Evolutionary conservation across 306 rosid genomes (phyloP).

Genomic region (Vachellia pachyceras): DNA sequence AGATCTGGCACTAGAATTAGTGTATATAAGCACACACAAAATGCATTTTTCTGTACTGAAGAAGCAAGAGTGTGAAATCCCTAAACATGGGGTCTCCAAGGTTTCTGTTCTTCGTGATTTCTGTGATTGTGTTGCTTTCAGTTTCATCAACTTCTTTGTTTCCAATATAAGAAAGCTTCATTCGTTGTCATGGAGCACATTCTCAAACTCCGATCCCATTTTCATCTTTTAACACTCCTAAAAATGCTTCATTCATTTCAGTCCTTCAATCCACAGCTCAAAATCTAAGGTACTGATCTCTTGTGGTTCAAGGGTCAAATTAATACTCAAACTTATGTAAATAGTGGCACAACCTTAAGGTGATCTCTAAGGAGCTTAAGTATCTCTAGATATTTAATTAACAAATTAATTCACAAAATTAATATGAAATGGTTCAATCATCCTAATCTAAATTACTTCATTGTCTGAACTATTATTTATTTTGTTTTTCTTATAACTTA

Average conservation of each 20-base stretch:
- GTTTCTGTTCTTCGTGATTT: background rate
- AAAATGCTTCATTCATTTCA: slow-evolving; percentile 45
- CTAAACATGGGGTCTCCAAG: slow-evolving; percentile 37
- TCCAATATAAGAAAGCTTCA: slow-evolving; percentile 43
- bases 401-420: too few relatives aligned
- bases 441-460: too few relatives aligned
- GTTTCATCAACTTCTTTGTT: background rate
- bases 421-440: too few relatives aligned
- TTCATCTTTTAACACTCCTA: slow-evolving; percentile 35
- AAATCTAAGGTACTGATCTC: slow-evolving; percentile 56
- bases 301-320: too few relatives aligned
- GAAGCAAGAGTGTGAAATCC: slow-evolving; percentile 4
- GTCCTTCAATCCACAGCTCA: slow-evolving; percentile 56
- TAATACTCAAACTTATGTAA: too few relatives aligned
- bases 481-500: too few relatives aligned
- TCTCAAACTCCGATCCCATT: slow-evolving; percentile 43
- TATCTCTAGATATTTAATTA: too few relatives aligned
- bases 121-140: background rate
- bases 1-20: background rate
- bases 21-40: slow-evolving; percentile 22
- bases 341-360: too few relatives aligned
- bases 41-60: background rate
- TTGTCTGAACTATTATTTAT: too few relatives aligned
- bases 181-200: slow-evolving; percentile 43
- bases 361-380: too few relatives aligned